Conservation (phyloP, 495 filamentous ascomycete species). For the Xylaria scruposa region DNA sequence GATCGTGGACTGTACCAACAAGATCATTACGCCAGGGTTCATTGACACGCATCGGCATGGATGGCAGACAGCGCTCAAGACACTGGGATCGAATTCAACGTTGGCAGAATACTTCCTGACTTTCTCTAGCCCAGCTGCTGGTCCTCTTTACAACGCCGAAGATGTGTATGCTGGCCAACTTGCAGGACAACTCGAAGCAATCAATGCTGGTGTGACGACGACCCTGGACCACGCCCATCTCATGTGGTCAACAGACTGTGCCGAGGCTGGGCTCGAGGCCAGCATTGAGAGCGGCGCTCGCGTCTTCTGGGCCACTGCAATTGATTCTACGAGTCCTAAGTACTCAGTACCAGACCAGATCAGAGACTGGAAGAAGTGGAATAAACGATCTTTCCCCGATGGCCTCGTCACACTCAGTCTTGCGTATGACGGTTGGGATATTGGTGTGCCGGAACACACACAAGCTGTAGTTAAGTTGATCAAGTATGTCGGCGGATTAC, state of each 20-base stretch:
- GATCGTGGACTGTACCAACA: conserved; percentile 59
- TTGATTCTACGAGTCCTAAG: conserved; percentile 28
- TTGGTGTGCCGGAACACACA: conserved; percentile 33
- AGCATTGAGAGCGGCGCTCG: conserved; percentile 49
- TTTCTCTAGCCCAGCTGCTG: conserved; percentile 27
- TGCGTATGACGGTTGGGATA: conserved; percentile 48
- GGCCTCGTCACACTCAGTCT: conserved; percentile 40
- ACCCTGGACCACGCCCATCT: conserved; percentile 64
- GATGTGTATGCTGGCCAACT: conserved; percentile 64
- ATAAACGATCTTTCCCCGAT: conserved; percentile 28
- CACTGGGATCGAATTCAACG: conserved; percentile 38
- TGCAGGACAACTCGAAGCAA: conserved; percentile 56
- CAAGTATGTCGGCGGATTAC: conserved; percentile 24
- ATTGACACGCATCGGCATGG: conserved; percentile 66
- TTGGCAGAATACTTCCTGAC: conserved; percentile 38
- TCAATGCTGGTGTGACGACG: conserved; percentile 65
- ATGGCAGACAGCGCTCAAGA: conserved; percentile 62
- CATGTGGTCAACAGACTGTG: conserved; percentile 50
- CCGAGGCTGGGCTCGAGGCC: conserved; percentile 46
- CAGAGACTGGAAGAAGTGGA: conserved; percentile 39
- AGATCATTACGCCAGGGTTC: conserved; percentile 65
- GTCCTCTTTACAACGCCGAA: conserved; percentile 49
- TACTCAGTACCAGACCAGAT: conserved; percentile 41
- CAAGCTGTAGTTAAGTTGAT: conserved; percentile 37
- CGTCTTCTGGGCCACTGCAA: conserved; percentile 49